Evolutionary conservation across 2,329 filamentous ascomycete genomes (phyloP), one percentile per base, ranked within the genome.

Genomic region (Periglandula ipomoeae): DNA sequence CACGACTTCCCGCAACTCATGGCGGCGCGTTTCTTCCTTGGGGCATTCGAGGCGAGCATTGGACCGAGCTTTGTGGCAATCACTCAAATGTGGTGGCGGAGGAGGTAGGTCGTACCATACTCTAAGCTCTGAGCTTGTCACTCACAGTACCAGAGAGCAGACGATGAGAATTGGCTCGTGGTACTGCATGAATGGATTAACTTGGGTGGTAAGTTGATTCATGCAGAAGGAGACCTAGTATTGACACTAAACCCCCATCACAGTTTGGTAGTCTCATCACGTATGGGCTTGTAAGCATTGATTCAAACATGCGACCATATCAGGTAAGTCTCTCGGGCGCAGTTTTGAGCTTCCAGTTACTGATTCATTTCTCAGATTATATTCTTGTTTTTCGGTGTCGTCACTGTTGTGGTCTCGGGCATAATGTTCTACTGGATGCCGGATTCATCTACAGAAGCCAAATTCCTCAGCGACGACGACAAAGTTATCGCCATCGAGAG

Each of bases 171-270:
- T 77, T 11, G 73, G 74, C 8, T 70, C 71, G 2, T 82, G 79
- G 79, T 81, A 81, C 55, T 73, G 71, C 19, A 82, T 80, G 73
- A 78, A 81, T 47, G 78, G 79, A 2, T 60, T 81, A 3, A 77
- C 76, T 4, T 76, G 74, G 57, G 77, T 80, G 54, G 69, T 71
- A 34, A 30, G 65, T 56, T 23, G 3, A 30, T 4, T 19, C 10
- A 34, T 4, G 6, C 19, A n/a, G 22, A 15, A 42, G 49, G 20
- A 4, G 27, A 5, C 6, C 11, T 24, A 48, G 13, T 44, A 32
- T 51, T 61, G 22, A 58, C 47, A 22, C 8, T 7, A 3, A 26
- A 3, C 9, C 20, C 4, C 9, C 6, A 5, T n/a, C n/a, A 1
- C 20, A 71, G 69, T 65, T 76, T 23, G 76, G 77, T 2, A 76